Conservation (phyloP, 2,329 filamentous ascomycete genomes). For the Cladobotryum protrusum region DNA sequence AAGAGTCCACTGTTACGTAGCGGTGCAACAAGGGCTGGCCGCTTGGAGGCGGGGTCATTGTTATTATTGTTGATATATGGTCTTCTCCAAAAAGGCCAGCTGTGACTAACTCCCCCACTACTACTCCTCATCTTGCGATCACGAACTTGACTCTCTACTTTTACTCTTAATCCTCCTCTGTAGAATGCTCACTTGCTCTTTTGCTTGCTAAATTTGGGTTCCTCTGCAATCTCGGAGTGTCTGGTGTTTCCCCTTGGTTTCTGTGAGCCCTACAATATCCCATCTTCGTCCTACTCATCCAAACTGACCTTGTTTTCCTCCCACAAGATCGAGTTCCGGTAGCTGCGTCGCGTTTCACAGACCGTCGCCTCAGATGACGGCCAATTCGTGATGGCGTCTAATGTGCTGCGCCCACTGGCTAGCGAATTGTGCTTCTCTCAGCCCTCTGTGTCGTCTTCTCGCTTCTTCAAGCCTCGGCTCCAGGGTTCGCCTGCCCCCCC, state of each 20-base stretch:
- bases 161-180: too few relatives aligned
- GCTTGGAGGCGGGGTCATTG: neutral
- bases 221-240: too few relatives aligned
- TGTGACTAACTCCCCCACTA: too few relatives aligned
- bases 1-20: neutral
- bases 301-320: neutral
- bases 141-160: too few relatives aligned
- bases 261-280: too few relatives aligned
- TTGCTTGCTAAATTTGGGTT: too few relatives aligned
- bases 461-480: constrained; percentile 19
- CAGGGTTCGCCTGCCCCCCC: constrained; percentile 17
- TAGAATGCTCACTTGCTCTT: too few relatives aligned
- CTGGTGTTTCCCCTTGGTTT: too few relatives aligned
- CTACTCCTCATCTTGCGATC: too few relatives aligned
- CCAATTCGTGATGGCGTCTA: constrained; percentile 27
- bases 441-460: constrained; percentile 17
- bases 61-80: too few relatives aligned
- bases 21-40: neutral
- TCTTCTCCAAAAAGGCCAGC: too few relatives aligned
- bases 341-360: neutral
- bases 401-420: constrained; percentile 28
- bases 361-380: constrained; percentile 23
- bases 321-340: neutral
- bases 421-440: constrained; percentile 24
- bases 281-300: too few relatives aligned